Evolutionary conservation across 2,329 filamentous ascomycete genomes (phyloP), one percentile per base, ranked within the genome.

Genomic region (Exophiala calicioides): DNA sequence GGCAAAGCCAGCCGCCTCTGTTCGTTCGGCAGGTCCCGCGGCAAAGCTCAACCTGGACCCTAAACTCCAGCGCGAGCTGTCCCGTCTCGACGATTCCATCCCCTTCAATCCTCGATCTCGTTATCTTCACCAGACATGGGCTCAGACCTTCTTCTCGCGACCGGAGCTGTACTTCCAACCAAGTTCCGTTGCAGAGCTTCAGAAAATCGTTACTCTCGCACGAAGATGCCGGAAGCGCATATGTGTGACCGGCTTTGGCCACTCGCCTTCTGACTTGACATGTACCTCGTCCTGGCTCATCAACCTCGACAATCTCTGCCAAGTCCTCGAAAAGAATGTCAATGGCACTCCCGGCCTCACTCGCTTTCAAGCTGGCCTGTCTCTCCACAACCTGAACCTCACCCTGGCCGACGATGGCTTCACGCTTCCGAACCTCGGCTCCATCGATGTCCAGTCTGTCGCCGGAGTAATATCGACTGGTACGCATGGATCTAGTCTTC

Each of bases 261-360:
- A 98, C 72, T 96, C 90, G 44, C 93, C 91, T 5, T 94, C 86
- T 55, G 86, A 91, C 62, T 72, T 98, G 32, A 97, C 91, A 3
- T 95, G 89, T 69, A 95, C 90, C 4, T 93, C 88, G 12, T 88
- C 86, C 55, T 97, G 93, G 93, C 83, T 96, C 64, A 75, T 97
- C 58, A 97, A 96, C 66, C 80, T 98, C 52, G 93, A 98, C 73
- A 78, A 86, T 55, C 88, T 88, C 70, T 82, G 81, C 63, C 75
- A 79, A 43, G 78, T 97, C 21, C 64, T 95, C 38, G 55, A 58
- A 31, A 45, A 35, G 21, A 77, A 81, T 5, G 75, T 94, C 37
- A 82, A 95, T 62, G 69, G 68, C 40, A 74, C 79, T 29, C 83
- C 76, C 8, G 79, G 82, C 40, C 69, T 86, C 5, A 80, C 95